Base-by-base conservation (phyloP, 257 asterid genomes). In the Ophiorrhiza pumila region DNA sequence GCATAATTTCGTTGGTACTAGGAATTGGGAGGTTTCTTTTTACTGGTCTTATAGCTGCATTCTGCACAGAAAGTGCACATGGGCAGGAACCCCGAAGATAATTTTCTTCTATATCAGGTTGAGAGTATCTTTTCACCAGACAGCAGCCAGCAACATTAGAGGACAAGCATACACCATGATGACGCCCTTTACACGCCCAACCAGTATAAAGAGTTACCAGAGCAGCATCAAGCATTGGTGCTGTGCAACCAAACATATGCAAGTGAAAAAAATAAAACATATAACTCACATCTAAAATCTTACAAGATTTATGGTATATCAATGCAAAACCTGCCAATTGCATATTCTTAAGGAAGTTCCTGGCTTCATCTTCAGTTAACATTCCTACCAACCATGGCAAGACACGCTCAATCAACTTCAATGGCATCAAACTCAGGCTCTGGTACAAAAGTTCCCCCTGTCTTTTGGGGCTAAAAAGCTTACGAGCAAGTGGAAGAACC, bases 131-230 rank as follows among this genome's bases (percentile, higher is more conserved):
- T 53, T 72, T 76, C 46, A 74, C 80, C n/a, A 79, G 60, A 53
- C 87, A 83, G 76, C 77, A 70, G 61, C 87, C 83, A 27, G 79
- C 45, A 45, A 41, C 43, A 74, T 74, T 72, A 70, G 88, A 76
- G 59, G 85, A 84, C 76, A 84, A 81, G 65, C 88, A 84, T 49
- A 66, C 80, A 72, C 81, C 88, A 47, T 62, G 70, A 45, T 65
- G 64, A 34, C 76, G 76, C 27, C 88, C 85, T 76, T 84, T 84
- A 73, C 88, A 84, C 55, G 84, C 85, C 88, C 88, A 84, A 71
- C 88, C 88, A 73, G 82, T 71, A 46, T 76, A 84, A 34, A 84
- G 78, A 37, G 88, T 84, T 34, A 84, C 85, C 64, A 84, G 49
- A 76, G 88, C 82, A 49, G 78, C 68, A 68, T 84, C 88, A 66